Evolutionary conservation across 768 basidiomycete genomes (phyloP).

Genomic region (Zangia roseola): DNA sequence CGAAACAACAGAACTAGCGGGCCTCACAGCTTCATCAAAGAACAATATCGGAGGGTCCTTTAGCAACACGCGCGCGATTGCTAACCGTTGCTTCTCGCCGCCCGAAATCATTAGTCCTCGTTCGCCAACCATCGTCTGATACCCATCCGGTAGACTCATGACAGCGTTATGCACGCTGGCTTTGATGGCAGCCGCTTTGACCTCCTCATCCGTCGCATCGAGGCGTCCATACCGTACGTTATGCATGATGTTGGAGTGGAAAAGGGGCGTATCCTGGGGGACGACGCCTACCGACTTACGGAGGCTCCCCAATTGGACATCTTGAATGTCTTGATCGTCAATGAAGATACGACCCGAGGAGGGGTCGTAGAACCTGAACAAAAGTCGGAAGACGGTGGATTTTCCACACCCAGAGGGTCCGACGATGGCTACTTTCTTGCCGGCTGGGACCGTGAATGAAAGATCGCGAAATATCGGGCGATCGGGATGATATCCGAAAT

Average conservation of each 20-base stretch:
- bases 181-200: slow-evolving; percentile 75
- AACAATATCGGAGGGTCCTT: slow-evolving; percentile 96
- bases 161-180: slow-evolving; percentile 88
- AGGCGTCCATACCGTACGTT: slow-evolving; percentile 93
- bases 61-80: slow-evolving; percentile 87
- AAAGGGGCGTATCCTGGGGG: slow-evolving; percentile 96
- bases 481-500: slow-evolving; percentile 88
- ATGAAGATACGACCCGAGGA: slow-evolving; percentile 75
- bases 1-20: not conserved
- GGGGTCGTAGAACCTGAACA: slow-evolving; percentile 94
- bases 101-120: slow-evolving; percentile 97
- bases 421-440: slow-evolving; percentile 95
- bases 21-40: slow-evolving; percentile 94
- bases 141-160: slow-evolving; percentile 78
- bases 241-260: slow-evolving; percentile 94
- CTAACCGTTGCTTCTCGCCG: slow-evolving; percentile 96
- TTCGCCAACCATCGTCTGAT: slow-evolving; percentile 91
- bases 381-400: slow-evolving; percentile 90
- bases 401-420: slow-evolving; percentile 98
- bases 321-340: slow-evolving; percentile 84
- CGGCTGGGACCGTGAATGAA: slow-evolving; percentile 90
- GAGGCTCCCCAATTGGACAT: slow-evolving; percentile 69
- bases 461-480: slow-evolving; percentile 89
- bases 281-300: slow-evolving; percentile 86
- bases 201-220: slow-evolving; percentile 87